phyloP scores from a whole-genome alignment of 2,329 filamentous ascomycete species.

The Pseudodiploospora longispora region DNA sequence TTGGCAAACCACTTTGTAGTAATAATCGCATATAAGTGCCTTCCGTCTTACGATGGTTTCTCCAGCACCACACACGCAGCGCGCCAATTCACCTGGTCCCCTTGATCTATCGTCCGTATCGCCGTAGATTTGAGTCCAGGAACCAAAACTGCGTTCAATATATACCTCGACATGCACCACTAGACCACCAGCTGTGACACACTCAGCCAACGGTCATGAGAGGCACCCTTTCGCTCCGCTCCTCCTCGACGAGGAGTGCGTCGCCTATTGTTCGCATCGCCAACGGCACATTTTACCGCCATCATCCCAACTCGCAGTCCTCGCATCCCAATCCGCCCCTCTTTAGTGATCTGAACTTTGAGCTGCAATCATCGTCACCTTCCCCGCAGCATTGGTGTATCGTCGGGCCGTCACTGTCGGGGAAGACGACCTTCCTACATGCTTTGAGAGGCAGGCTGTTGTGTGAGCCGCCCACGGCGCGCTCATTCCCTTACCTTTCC shows the following conservation, averaged over 20 bases:
- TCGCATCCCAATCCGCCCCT: constrained; percentile 58
- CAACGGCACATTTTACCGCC: constrained; percentile 76
- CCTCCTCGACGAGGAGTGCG: neutral
- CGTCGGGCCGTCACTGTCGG: constrained; percentile 68
- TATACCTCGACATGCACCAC: too few relatives aligned
- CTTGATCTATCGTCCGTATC: too few relatives aligned
- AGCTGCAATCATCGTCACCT: constrained; percentile 50
- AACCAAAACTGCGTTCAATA: too few relatives aligned
- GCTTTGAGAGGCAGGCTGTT: constrained; percentile 68
- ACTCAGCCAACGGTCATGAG: too few relatives aligned
- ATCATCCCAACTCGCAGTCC: constrained; percentile 52
- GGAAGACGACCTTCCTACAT: constrained; percentile 77
- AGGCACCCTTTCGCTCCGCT: too few relatives aligned
- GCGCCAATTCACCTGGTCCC: too few relatives aligned
- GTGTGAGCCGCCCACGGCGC: constrained; percentile 64
- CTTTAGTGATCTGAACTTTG: constrained; percentile 64
- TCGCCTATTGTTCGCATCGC: constrained; percentile 61
- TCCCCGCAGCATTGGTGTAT: constrained; percentile 68
- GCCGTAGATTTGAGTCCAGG: too few relatives aligned
- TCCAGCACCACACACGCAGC: too few relatives aligned
- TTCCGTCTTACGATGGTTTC: too few relatives aligned
- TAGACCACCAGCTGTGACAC: too few relatives aligned
- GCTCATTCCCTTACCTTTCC: constrained; percentile 72
- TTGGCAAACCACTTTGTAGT: too few relatives aligned
- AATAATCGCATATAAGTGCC: too few relatives aligned